phyloP scores from a whole-genome alignment of 2,329 filamentous ascomycete genomes.

The Elsinoe ampelina region DNA sequence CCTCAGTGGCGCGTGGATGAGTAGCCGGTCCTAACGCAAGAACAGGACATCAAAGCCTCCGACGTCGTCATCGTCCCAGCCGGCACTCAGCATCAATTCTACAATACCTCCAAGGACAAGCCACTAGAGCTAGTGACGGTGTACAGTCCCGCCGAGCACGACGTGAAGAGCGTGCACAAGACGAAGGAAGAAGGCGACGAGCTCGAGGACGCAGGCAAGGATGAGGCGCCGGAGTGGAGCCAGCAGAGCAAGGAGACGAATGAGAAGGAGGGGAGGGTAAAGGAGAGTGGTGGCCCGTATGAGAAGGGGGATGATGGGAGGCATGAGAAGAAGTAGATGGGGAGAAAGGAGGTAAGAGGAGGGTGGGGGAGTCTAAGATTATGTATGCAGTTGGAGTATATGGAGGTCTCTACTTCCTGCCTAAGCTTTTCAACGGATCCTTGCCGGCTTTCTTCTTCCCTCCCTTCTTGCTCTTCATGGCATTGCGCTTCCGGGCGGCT shows the following conservation, averaged over 20 bases:
- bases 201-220: constrained; percentile 52
- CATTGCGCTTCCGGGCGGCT: constrained; percentile 33
- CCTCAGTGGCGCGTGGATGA: no score
- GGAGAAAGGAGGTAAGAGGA: neutral
- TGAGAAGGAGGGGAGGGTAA: constrained; percentile 47
- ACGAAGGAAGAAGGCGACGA: constrained; percentile 55
- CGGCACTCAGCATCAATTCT: constrained; percentile 56
- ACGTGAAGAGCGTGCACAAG: constrained; percentile 49
- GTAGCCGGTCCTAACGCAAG: constrained; percentile 13
- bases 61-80: constrained; percentile 55
- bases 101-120: constrained; percentile 48
- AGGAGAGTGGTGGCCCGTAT: constrained; percentile 32
- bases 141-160: constrained; percentile 55
- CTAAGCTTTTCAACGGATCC: constrained; percentile 81
- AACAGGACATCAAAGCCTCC: constrained; percentile 41
- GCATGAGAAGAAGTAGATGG: constrained; percentile 22
- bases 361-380: neutral
- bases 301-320: constrained; percentile 29
- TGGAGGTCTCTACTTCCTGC: constrained; percentile 23
- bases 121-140: constrained; percentile 55
- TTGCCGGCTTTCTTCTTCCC: constrained; percentile 52
- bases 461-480: constrained; percentile 33
- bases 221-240: constrained; percentile 53
- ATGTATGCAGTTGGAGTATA: neutral
- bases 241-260: constrained; percentile 49